phyloP scores from a whole-genome alignment of 495 filamentous ascomycete genomes.

The Clohesyomyces aquaticus region DNA sequence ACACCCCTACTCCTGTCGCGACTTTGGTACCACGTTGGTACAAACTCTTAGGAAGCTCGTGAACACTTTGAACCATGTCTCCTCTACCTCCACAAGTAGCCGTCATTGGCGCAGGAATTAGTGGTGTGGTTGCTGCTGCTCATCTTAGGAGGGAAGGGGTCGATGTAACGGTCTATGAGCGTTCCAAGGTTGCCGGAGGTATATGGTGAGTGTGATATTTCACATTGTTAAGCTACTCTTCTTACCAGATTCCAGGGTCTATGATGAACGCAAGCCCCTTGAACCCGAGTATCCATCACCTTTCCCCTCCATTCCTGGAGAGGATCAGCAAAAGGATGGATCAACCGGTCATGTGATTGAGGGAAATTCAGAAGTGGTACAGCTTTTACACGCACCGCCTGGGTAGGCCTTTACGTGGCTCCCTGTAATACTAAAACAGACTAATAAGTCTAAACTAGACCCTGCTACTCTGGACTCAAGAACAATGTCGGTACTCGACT shows the following conservation, averaged over 20 bases:
- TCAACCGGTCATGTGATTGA: constrained; percentile 22
- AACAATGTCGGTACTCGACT: constrained; percentile 69
- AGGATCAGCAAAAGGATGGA: constrained; percentile 10
- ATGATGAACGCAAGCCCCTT: constrained; percentile 60
- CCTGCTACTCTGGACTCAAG: constrained; percentile 62
- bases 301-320: constrained; percentile 51
- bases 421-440: constrained; percentile 6
- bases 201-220: constrained; percentile 57
- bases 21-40: no score
- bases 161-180: constrained; percentile 68
- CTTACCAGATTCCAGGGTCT: constrained; percentile 50
- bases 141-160: constrained; percentile 63
- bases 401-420: constrained; percentile 44
- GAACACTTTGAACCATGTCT: constrained; percentile 6
- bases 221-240: neutral
- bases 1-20: no score
- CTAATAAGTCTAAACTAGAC: constrained; percentile 43
- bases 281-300: constrained; percentile 62
- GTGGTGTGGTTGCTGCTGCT: constrained; percentile 64
- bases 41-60: no score
- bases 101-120: constrained; percentile 72
- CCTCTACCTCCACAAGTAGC: constrained; percentile 50
- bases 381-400: constrained; percentile 56
- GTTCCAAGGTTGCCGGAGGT: constrained; percentile 61
- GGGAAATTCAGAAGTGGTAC: constrained; percentile 38